Evolutionary conservation across 164 flowering plant genomes (phyloP), one percentile per base, ranked within the genome.

Genomic region (Umbellularia californica): DNA sequence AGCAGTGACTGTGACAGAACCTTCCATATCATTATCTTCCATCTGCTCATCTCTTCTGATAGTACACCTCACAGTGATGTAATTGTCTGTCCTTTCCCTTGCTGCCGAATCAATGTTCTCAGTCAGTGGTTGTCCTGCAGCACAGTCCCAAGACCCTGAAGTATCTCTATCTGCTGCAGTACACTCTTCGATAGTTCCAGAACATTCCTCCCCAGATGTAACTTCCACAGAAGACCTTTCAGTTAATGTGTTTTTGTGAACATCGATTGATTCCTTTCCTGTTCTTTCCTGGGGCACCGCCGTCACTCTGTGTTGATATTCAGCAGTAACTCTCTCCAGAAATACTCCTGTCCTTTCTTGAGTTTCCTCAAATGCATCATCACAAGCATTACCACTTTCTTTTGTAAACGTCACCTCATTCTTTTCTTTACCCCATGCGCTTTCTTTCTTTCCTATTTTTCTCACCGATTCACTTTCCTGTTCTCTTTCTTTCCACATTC

Each of bases 71-170:
- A 85, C 94, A 66, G 90, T 72, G 50, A 76, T 69, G 52, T 85
- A 70, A 75, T 82, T 78, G 65, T 83, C 89, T 67, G 75, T 74
- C 33, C 75, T 79, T 60, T 82, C 84, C 78, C 82, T 86, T 58
- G 84, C 80, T 68, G 74, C 80, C n/a, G 72, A 69, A 52, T 84
- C 75, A 74, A 82, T 80, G 78, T 91, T 88, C 80, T 73, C 90
- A 13, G 87, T 80, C 77, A 87, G 25, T 27, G 91, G 90, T 82
- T 86, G 93, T 74, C 93, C 92, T 23, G 84, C 78, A 69, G 93
- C 97, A 75, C 94, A 94, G 68, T 86, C 88, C 74, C 93, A 78
- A 66, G 95, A 94, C 84, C 90, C 98, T 65, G 87, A 82, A 55
- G 92, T 90, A 71, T 94, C 98, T 77, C 96, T 83, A 78, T 92